phyloP scores from a whole-genome alignment of 139 green algal species.

The Diplosphaera chodatii region DNA sequence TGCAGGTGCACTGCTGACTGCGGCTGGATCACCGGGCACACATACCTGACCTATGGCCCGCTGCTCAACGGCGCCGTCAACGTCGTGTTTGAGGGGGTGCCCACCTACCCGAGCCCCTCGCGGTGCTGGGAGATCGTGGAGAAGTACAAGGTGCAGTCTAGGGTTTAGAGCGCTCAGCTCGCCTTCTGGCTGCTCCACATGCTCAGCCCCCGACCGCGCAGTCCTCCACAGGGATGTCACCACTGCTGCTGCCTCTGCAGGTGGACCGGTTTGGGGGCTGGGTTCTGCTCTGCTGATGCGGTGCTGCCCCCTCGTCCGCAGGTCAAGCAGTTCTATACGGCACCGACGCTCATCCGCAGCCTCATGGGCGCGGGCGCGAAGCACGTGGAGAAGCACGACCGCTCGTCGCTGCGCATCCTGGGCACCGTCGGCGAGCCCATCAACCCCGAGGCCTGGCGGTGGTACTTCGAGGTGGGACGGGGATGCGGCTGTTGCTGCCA shows the following conservation, averaged over 20 bases:
- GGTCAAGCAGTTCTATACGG: conserved; percentile 90
- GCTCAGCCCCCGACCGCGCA: no score
- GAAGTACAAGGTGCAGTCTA: conserved; percentile 59
- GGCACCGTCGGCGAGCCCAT: conserved; percentile 97
- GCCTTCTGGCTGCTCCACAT: no score
- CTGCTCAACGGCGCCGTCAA: conserved; percentile 76
- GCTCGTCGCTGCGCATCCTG: conserved; percentile 65
- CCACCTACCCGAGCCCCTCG: conserved; percentile 73
- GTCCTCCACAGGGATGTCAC: no score
- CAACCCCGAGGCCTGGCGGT: conserved; percentile 96
- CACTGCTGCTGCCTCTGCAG: no score
- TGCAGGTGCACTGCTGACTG: conserved; percentile 86
- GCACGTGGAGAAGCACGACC: conserved; percentile 48
- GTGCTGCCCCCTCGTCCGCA: not conserved
- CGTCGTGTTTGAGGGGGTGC: conserved; percentile 91
- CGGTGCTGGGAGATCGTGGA: conserved; percentile 90
- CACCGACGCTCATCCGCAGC: conserved; percentile 85
- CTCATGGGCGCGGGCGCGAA: conserved; percentile 83
- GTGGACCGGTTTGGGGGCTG: no score
- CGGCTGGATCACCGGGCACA: conserved; percentile 96
- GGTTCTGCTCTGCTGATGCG: no score
- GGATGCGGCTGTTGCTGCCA: no score
- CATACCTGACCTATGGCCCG: conserved; percentile 81
- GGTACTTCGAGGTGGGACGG: conserved; percentile 88
- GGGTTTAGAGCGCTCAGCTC: no score